These are phyloP conservation scores for Fragaria ananassa DNA, from an alignment of 306 rosid genomes.

Conservation along the genomic window DNA sequence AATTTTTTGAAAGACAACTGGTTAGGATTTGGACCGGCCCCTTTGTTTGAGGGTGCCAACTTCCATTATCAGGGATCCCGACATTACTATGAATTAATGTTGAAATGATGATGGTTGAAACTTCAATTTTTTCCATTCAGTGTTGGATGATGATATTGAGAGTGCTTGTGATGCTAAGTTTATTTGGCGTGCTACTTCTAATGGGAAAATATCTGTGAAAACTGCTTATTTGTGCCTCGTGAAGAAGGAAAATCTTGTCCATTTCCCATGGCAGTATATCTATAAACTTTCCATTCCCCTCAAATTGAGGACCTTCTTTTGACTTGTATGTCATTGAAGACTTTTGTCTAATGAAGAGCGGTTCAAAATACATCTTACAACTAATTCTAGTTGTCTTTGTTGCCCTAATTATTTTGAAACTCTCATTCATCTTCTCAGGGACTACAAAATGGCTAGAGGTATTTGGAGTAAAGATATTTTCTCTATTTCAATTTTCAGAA, in stretches of 20 bases:
- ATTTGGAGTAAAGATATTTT: not conserved
- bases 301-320: not conserved
- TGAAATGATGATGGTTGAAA: too few species aligned
- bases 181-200: not conserved
- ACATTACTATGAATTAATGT: too few species aligned
- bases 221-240: not conserved
- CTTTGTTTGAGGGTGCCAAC: too few species aligned
- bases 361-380: not conserved
- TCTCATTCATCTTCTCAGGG: not conserved
- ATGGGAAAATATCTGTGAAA: not conserved
- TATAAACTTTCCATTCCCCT: not conserved
- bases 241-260: not conserved
- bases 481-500: not conserved
- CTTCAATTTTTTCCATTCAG: too few species aligned
- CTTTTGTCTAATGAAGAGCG: not conserved
- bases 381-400: not conserved
- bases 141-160: too few species aligned
- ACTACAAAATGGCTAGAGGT: not conserved
- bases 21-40: too few species aligned
- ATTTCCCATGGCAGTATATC: not conserved
- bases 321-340: not conserved
- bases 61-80: too few species aligned
- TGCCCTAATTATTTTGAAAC: not conserved
- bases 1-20: not conserved
- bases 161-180: too few species aligned